These are phyloP conservation scores for Ophiocordyceps australis DNA, from an alignment of 2,329 filamentous ascomycete species.

Conservation along the genomic window DNA sequence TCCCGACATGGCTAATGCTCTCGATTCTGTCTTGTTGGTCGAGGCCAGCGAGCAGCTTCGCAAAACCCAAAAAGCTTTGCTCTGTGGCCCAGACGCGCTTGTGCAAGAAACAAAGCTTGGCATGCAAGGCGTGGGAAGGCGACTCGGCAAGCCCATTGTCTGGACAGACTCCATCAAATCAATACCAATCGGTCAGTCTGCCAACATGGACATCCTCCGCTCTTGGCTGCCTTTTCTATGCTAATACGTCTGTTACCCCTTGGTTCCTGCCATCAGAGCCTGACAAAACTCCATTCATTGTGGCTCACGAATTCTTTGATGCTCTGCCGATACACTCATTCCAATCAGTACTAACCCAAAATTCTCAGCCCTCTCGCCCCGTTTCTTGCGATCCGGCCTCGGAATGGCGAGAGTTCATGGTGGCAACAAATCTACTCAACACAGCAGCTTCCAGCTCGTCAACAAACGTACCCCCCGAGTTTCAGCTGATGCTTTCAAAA, in stretches of 20 bases:
- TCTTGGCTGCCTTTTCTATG: too few relatives aligned
- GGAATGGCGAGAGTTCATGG: conserved; percentile 73
- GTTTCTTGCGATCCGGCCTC: conserved; percentile 5
- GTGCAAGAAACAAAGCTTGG: conserved; percentile 58
- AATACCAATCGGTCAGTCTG: conserved; percentile 45
- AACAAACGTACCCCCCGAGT: conserved; percentile 52
- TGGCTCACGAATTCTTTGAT: conserved; percentile 97
- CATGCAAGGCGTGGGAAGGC: conserved; percentile 57
- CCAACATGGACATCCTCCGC: too few relatives aligned
- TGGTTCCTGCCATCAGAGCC: too few relatives aligned
- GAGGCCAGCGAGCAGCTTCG: conserved; percentile 77
- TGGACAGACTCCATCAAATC: conserved; percentile 84
- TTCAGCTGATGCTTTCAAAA: conserved; percentile 66
- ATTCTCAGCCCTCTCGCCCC: conserved; percentile 18
- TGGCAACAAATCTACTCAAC: conserved; percentile 44
- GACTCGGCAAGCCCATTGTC: conserved; percentile 54
- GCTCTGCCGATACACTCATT: conserved; percentile 93
- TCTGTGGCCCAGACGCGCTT: conserved; percentile 54
- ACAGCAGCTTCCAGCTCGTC: conserved; percentile 20
- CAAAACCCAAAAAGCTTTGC: conserved; percentile 57
- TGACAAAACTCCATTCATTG: conserved; percentile 70
- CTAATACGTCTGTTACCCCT: too few relatives aligned
- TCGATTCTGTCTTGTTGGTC: conserved; percentile 83
- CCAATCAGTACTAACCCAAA: conserved; percentile 42
- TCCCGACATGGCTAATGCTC: conserved; percentile 52